Evolutionary conservation across 257 asterid genomes (phyloP), one percentile per base, ranked within the genome.

Genomic region (Rauvolfia tetraphylla): DNA sequence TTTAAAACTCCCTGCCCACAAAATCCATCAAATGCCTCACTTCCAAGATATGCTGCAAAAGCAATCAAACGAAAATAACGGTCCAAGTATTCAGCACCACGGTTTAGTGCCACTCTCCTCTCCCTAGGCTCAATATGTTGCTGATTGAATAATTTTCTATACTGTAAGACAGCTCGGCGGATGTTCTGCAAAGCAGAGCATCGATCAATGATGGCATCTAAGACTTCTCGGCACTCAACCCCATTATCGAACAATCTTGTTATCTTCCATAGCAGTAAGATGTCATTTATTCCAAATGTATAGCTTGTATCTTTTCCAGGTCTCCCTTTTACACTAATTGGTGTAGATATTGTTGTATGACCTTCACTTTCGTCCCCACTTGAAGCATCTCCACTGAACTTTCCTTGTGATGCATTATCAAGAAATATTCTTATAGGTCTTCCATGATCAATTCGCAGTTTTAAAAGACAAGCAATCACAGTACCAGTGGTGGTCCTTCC

Each of bases 81-180:
- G 85, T 94, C 98, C 89, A 94, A 87, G 86, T 92, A 94, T 87
- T 94, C 98, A 88, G 98, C 98, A 78, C 98, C 98, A 27, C 98
- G 98, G 76, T 88, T 94, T 83, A 94, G 84, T 61, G 98, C 98
- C 70, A 94, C 98, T 79, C 93, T 87, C 82, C 98, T 90, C 86
- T 94, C 98, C 85, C 98, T 90, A 82, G 96, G 98, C 87, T 94
- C 98, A 82, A 86, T 88, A 77, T 87, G 91, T 87, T 94, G 98
- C 88, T 88, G 97, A 87, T 94, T 92, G 83, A 90, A 90, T 74
- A 89, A 81, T 83, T 91, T 88, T 80, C 97, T 90, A 87, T 94
- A 94, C 81, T 90, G 96, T 89, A 94, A 83, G 76, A 94, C 98
- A 76, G 98, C 98, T 86, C 90, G 98, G 79, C 98, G 97, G 76